phyloP scores from a whole-genome alignment of 345 rosid species.

The Draba incana region DNA sequence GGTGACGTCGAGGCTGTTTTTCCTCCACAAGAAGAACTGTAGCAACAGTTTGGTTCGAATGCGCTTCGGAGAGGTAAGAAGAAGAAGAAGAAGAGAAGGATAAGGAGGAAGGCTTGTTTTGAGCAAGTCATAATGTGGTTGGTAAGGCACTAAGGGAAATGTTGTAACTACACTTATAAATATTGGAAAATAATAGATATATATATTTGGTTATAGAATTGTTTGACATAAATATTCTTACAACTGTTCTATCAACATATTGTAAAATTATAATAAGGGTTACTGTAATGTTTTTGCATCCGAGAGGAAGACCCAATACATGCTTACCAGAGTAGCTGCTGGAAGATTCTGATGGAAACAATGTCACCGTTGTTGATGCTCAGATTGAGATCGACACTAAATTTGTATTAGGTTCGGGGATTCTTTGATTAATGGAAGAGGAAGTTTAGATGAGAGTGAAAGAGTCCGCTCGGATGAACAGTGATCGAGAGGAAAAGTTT shows the following conservation, averaged over 20 bases:
- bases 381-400: too few species aligned
- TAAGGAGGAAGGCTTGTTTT: constrained; percentile 18
- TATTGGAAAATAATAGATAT: neutral
- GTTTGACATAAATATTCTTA: constrained; percentile 7
- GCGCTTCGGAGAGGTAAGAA: constrained; percentile 37
- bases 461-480: too few species aligned
- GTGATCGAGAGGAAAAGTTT: too few species aligned
- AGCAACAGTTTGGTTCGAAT: constrained; percentile 40
- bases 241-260: neutral
- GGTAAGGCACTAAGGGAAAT: constrained; percentile 20
- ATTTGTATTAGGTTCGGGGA: too few species aligned
- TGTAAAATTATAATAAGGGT: constrained; percentile 18
- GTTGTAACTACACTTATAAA: constrained; percentile 6
- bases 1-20: constrained; percentile 37
- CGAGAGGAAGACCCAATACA: constrained; percentile 1
- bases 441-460: too few species aligned
- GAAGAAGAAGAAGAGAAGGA: constrained; percentile 35
- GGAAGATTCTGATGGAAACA: constrained; percentile 81
- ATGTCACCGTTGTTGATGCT: constrained; percentile 52
- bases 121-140: constrained; percentile 27
- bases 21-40: constrained; percentile 44
- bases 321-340: constrained; percentile 64
- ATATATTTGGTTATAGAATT: neutral
- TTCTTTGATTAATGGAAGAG: too few species aligned
- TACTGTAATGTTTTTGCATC: neutral